A percentile compares a stretch with the other conserved stretches of the same genome.
Evolutionary conservation across 2,329 filamentous ascomycete species (phyloP).

Genomic region (Dichotomopilus funicola): DNA sequence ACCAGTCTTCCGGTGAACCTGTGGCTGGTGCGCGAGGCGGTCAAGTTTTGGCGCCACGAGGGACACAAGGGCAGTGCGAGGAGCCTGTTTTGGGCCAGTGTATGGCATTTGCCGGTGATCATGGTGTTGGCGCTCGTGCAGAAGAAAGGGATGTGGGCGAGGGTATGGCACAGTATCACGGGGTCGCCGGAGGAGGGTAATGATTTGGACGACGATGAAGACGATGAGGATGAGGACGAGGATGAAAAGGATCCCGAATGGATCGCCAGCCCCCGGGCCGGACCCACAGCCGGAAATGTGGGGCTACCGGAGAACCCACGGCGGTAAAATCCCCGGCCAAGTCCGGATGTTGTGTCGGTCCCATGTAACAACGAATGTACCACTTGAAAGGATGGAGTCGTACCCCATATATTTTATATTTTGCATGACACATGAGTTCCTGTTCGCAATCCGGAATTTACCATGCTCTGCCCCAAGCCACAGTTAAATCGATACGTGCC

Average conservation of each 20-base stretch:
- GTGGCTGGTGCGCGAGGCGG: slow-evolving; percentile 77
- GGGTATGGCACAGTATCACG: slow-evolving; percentile 65
- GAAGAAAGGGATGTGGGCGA: slow-evolving; percentile 87
- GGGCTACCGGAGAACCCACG: background rate
- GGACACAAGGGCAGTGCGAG: slow-evolving; percentile 76
- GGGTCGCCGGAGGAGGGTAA: slow-evolving; percentile 48
- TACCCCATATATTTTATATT: background rate
- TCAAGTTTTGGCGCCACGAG: slow-evolving; percentile 71
- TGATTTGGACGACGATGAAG: slow-evolving; percentile 54
- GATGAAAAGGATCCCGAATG: slow-evolving; percentile 47
- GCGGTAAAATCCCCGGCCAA: background rate
- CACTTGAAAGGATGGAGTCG: background rate
- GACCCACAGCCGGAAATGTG: slow-evolving; percentile 2
- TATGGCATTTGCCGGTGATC: slow-evolving; percentile 88
- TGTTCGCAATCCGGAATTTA: background rate
- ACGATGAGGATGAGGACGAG: slow-evolving; percentile 54
- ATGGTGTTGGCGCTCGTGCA: slow-evolving; percentile 85
- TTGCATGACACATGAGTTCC: background rate
- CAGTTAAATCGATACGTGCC: background rate
- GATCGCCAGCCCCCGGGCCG: background rate
- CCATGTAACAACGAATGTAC: slow-evolving; percentile 1
- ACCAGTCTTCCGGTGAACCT: slow-evolving; percentile 77
- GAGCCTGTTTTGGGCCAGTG: slow-evolving; percentile 91
- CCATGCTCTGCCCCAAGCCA: background rate
- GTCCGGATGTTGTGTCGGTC: background rate